A percentile compares a stretch with the other conserved stretches of the same genome.
Conservation (phyloP, 2,329 filamentous ascomycete species). For the Botrytis aclada region DNA sequence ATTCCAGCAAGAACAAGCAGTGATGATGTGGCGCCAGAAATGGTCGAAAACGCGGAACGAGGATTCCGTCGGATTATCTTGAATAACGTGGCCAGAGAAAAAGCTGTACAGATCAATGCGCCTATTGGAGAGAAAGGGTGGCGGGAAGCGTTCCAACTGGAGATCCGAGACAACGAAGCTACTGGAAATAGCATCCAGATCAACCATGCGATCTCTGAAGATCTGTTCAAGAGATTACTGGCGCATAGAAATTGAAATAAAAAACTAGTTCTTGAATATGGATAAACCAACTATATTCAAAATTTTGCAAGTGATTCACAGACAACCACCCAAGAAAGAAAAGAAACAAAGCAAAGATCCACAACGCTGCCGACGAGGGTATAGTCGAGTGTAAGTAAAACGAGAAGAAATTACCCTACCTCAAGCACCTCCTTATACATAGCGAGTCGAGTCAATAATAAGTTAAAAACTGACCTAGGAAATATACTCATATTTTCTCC, state of each 20-base stretch:
- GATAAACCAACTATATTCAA: too few relatives aligned
- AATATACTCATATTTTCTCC: background rate
- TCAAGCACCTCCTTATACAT: too few relatives aligned
- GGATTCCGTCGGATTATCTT: background rate
- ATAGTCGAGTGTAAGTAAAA: too few relatives aligned
- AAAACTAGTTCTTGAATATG: too few relatives aligned
- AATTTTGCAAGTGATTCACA: too few relatives aligned
- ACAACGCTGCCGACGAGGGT: too few relatives aligned
- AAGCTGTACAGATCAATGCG: background rate
- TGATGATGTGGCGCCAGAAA: too few relatives aligned
- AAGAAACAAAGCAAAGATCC: too few relatives aligned
- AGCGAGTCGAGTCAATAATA: too few relatives aligned
- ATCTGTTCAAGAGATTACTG: background rate
- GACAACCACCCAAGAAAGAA: too few relatives aligned
- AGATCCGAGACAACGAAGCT: background rate
- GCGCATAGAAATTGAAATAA: background rate
- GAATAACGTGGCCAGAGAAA: background rate
- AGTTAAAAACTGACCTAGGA: too few relatives aligned
- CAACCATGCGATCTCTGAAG: conserved; percentile 8
- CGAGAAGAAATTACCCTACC: too few relatives aligned
- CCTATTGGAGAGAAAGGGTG: background rate
- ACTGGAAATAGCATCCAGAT: background rate
- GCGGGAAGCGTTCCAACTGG: background rate
- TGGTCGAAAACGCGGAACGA: background rate
- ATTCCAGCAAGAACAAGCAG: background rate